Conservation (phyloP, 106 monocot species). For the Dendrobium huoshanense region DNA sequence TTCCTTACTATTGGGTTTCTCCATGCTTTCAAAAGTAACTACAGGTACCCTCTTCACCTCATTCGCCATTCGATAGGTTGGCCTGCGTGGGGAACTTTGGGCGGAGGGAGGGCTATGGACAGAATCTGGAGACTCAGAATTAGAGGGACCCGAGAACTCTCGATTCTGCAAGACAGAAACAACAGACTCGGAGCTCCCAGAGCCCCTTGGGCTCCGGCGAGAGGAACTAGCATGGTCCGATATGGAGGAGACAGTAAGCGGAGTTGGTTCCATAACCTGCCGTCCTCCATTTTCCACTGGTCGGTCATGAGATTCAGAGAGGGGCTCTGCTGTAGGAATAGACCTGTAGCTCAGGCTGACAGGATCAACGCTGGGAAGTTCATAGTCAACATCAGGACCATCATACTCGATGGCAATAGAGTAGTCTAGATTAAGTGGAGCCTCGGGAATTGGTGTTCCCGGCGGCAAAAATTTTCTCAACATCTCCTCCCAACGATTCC, state of each 20-base stretch:
- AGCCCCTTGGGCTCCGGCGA: neutral
- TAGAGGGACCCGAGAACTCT: constrained; percentile 17
- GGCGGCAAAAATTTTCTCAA: constrained; percentile 61
- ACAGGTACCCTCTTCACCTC: constrained; percentile 21
- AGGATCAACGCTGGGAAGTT: constrained; percentile 57
- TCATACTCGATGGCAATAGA: constrained; percentile 81
- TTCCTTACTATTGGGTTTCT: constrained; percentile 17
- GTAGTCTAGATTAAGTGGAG: constrained; percentile 58
- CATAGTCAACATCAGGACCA: constrained; percentile 52
- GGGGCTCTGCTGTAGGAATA: constrained; percentile 12
- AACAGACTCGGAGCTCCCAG: constrained; percentile 15
- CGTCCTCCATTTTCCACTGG: neutral
- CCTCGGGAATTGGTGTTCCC: constrained; percentile 65
- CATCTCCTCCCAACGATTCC: constrained; percentile 65
- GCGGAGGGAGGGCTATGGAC: neutral
- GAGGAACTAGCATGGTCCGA: constrained; percentile 1
- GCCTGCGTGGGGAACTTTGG: constrained; percentile 18
- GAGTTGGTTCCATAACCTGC: constrained; percentile 9
- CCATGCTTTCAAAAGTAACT: constrained; percentile 15
- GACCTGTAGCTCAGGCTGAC: constrained; percentile 23
- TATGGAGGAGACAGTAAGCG: constrained; percentile 6
- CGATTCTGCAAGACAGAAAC: constrained; percentile 20
- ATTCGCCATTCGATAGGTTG: neutral
- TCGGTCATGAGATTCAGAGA: constrained; percentile 1
- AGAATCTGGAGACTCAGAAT: constrained; percentile 11